Base-by-base conservation (phyloP, 2,329 filamentous ascomycete genomes). In the Stagonosporopsis vannaccii region DNA sequence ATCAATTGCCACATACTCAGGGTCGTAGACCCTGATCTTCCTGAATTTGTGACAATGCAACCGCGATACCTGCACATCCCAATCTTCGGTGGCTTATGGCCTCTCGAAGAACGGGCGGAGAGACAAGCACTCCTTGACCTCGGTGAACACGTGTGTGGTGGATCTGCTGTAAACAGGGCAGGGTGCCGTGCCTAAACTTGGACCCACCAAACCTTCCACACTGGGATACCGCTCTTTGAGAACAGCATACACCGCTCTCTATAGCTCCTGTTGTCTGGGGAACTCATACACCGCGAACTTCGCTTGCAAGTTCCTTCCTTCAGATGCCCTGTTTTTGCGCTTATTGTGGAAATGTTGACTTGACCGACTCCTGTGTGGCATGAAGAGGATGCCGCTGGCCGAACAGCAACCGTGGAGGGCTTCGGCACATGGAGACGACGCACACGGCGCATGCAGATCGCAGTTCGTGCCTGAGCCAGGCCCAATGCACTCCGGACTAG, bases 171-270 rank as follows among this genome's bases (percentile, higher is more conserved):
- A 47, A 6, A 25, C 23, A 32, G 28, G 42, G 25, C 47, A 45
- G 42, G 48, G 32, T 37, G 42, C 53, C 53, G 42, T 51, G 53
- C 51, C 32, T 13, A 32, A 30, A 48, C 3, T 48, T 37, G 48
- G 43, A 20, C 42, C 42, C 47, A 44, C 53, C 42, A 33, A 43
- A 42, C 30, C n/a, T 50, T 33, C 28, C 26, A 47, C 23, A 51
- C 53, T 56, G 51, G 53, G 53, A 56, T 56, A 56, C 53, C 53
- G 53, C 53, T 51, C 53, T 56, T 56, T 48, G 30, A 13, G 42
- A 33, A 51, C 42, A 47, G 42, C 42, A 56, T 56, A 56, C 53
- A 56, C 53, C 53, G 53, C 53, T 44, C 23, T 30, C 32, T 43
- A 46, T 25, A 33, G 47, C 23, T 43, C 26, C 25, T 47, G 53